phyloP scores from a whole-genome alignment of 805 yeast genomes.

The Priceomyces melissophilus region DNA sequence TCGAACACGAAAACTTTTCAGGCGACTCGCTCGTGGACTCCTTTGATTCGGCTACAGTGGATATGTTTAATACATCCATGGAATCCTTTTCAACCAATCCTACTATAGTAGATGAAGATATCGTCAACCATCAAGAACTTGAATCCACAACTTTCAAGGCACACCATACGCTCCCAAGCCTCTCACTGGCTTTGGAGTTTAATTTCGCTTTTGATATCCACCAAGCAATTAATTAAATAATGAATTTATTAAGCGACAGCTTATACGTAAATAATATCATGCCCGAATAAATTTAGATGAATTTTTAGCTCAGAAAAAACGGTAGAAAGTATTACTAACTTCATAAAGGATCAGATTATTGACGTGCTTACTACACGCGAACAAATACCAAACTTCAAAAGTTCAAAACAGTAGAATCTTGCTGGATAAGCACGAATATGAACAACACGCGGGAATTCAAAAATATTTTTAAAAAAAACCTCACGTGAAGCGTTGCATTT shows the following conservation, averaged over 20 bases:
- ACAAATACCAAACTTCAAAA: too few relatives aligned
- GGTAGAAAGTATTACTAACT: too few relatives aligned
- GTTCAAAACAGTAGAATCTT: too few relatives aligned
- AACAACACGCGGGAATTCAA: too few relatives aligned
- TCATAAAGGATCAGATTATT: too few relatives aligned
- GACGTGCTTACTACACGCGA: too few relatives aligned
- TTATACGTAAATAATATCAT: too few relatives aligned
- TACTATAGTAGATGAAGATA: conserved; percentile 15
- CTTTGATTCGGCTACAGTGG: conserved; percentile 9
- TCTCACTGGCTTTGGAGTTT: conserved; percentile 5
- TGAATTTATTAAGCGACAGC: not conserved
- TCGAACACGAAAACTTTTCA: conserved; percentile 4
- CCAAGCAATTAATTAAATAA: not conserved
- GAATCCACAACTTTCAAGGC: conserved; percentile 2
- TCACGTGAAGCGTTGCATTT: conserved; percentile 1
- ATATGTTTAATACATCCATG: conserved; percentile 23
- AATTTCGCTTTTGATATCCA: not conserved
- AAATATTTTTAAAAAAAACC: not conserved
- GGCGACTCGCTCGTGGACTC: conserved; percentile 13
- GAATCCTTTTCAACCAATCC: conserved; percentile 32
- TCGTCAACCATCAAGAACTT: not conserved
- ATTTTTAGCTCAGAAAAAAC: too few relatives aligned
- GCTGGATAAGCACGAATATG: too few relatives aligned
- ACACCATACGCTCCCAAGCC: conserved; percentile 5
- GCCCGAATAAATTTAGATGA: too few relatives aligned